Conservation (phyloP, 2,329 filamentous ascomycete genomes). For the Penicillium griseofulvum region DNA sequence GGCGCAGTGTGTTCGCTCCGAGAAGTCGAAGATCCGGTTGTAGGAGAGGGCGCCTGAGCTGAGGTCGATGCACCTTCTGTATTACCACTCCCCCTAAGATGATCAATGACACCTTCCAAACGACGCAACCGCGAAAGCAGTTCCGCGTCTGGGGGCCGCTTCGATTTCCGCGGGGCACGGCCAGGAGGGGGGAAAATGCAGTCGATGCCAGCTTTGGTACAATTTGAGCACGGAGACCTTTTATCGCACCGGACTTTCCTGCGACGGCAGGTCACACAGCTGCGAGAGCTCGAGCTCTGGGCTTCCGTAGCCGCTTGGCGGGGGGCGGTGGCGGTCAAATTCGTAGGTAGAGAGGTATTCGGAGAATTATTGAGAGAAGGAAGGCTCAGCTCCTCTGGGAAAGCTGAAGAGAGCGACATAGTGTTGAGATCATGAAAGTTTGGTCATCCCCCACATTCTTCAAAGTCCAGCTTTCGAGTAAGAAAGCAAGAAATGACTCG, state of each 20-base stretch:
- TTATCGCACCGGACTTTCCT: conserved; percentile 52
- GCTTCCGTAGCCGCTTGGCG: conserved; percentile 15
- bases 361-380: conserved; percentile 19
- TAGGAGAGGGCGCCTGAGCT: conserved; percentile 7
- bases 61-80: conserved; percentile 13
- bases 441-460: conserved; percentile 7
- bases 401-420: conserved; percentile 22
- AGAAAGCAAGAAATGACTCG: not conserved
- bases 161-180: conserved; percentile 57
- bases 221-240: conserved; percentile 49
- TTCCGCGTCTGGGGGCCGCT: conserved; percentile 59
- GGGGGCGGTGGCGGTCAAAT: conserved; percentile 15
- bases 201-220: conserved; percentile 52
- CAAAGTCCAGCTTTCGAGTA: not conserved
- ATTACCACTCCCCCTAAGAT: conserved; percentile 49
- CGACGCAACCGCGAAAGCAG: conserved; percentile 57
- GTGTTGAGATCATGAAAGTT: not conserved
- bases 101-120: conserved; percentile 61
- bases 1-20: not conserved
- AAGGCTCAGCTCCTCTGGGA: conserved; percentile 19
- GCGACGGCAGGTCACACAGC: conserved; percentile 48
- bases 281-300: conserved; percentile 35
- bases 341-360: conserved; percentile 2
- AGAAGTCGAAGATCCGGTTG: conserved; percentile 8
- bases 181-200: conserved; percentile 63